Base-by-base conservation (phyloP, 1,139 yeast species). In the Lodderomyces margitis region DNA sequence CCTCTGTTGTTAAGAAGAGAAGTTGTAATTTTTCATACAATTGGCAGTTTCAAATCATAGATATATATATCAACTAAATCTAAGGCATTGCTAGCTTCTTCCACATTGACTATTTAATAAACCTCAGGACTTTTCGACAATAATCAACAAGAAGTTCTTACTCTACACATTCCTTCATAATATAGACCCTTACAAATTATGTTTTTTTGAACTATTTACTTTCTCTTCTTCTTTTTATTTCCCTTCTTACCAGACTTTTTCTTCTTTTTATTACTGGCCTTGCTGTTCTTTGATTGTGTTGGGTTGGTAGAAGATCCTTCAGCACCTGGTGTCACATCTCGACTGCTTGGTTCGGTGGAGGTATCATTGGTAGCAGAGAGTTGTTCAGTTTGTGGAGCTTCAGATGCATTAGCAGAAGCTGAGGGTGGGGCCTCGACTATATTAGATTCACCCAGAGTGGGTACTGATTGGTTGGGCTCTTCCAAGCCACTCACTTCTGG, bases 161-260 rank as follows among this genome's bases (percentile, higher is more conserved):
- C n/a, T n/a, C n/a, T n/a, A n/a, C n/a, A n/a, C n/a, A n/a, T n/a
- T n/a, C n/a, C n/a, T n/a, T n/a, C n/a, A n/a, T n/a, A n/a, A n/a
- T n/a, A n/a, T n/a, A n/a, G n/a, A n/a, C n/a, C n/a, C n/a, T n/a
- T n/a, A n/a, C n/a, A n/a, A n/a, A n/a, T n/a, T n/a, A n/a, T n/a
- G n/a, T n/a, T n/a, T n/a, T n/a, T n/a, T n/a, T n/a, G n/a, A n/a
- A 24, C 36, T 43, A 48, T 46, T 46, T 50, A 50, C 43, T 52
- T 52, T 8, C 52, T 48, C 35, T 50, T 51, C 45, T 52, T 53
- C 46, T 52, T 49, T 41, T 48, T 48, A 40, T 44, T 48, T 2
- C 27, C 27, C 33, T 49, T 53, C 43, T 52, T 51, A 12, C 40
- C 42, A 10, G 43, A 34, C 37, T 46, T 49, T 36, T 52, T 49